Percentiles rank a stretch among this genome's conserved stretches.
Evolutionary conservation across 2,329 filamentous ascomycete genomes (phyloP).

Genomic region (Ascochyta clinopodiicola): DNA sequence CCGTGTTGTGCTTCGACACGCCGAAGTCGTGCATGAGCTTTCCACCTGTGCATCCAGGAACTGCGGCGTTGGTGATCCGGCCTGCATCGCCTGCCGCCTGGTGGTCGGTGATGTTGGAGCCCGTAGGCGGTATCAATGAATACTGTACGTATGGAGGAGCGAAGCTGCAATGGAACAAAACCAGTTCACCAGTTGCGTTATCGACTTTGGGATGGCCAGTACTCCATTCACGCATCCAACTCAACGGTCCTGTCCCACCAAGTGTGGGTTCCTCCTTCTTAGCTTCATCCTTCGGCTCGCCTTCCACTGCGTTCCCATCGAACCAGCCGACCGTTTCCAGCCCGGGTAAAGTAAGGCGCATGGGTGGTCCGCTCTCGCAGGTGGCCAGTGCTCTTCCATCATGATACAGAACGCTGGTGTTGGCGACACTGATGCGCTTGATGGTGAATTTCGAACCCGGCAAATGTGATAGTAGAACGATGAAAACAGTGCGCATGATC

Average conservation of each 20-base stretch:
- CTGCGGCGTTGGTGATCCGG: slow-evolving; percentile 59
- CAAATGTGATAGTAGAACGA: slow-evolving; percentile 65
- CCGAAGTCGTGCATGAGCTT: slow-evolving; percentile 83
- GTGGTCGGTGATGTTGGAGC: slow-evolving; percentile 14
- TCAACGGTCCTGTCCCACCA: slow-evolving; percentile 62
- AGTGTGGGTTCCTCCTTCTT: slow-evolving; percentile 44
- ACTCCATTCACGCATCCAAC: slow-evolving; percentile 74
- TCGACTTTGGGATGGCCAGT: slow-evolving; percentile 74
- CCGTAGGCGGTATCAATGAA: slow-evolving; percentile 59
- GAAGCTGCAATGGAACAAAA: slow-evolving; percentile 72
- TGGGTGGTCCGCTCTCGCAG: slow-evolving; percentile 74
- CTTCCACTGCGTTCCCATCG: slow-evolving; percentile 64
- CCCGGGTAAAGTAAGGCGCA: slow-evolving; percentile 67
- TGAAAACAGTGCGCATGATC: slow-evolving; percentile 63
- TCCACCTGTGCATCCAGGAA: slow-evolving; percentile 67
- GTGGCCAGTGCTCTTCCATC: slow-evolving; percentile 72
- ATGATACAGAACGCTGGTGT: slow-evolving; percentile 71
- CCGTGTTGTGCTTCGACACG: slow-evolving; percentile 66
- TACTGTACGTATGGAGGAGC: slow-evolving; percentile 71
- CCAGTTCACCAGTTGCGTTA: slow-evolving; percentile 67
- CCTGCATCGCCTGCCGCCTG: not conserved
- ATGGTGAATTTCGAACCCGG: slow-evolving; percentile 64
- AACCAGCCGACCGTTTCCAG: slow-evolving; percentile 76
- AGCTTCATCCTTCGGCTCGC: slow-evolving; percentile 49
- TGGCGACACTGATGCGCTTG: slow-evolving; percentile 73